Percentiles rank a stretch among this genome's conserved stretches.
phyloP scores from a whole-genome alignment of 2,329 filamentous ascomycete species.

The Claviceps sp. region DNA sequence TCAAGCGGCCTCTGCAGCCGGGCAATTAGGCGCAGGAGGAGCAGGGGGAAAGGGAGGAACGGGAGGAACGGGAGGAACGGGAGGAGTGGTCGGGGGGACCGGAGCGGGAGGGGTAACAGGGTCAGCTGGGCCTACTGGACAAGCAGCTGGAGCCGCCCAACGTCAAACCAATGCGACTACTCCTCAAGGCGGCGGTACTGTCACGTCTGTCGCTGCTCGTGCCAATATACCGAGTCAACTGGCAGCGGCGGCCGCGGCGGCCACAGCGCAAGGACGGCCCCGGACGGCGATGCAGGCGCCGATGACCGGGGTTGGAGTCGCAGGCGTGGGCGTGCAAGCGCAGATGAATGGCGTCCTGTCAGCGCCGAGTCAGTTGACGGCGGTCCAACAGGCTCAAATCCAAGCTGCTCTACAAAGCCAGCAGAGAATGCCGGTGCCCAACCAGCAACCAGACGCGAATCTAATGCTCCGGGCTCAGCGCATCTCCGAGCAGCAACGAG shows the following conservation, averaged over 20 bases:
- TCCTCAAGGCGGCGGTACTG: slow-evolving; percentile 16
- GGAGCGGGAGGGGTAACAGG: slow-evolving; percentile 22
- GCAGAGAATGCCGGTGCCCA: slow-evolving; percentile 42
- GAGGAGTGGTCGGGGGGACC: background rate
- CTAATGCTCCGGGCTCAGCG: slow-evolving; percentile 51
- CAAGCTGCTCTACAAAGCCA: slow-evolving; percentile 40
- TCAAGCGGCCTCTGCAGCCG: slow-evolving; percentile 31
- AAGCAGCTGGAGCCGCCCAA: slow-evolving; percentile 14
- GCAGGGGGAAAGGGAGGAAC: background rate
- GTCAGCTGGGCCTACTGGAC: background rate
- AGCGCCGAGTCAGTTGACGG: slow-evolving; percentile 46
- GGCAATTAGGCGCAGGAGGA: slow-evolving; percentile 3
- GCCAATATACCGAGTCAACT: slow-evolving; percentile 28
- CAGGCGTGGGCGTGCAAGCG: slow-evolving; percentile 29
- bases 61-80: background rate
- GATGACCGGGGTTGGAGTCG: slow-evolving; percentile 34
- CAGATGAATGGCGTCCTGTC: slow-evolving; percentile 38
- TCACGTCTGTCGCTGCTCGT: slow-evolving; percentile 20
- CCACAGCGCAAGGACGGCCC: slow-evolving; percentile 29
- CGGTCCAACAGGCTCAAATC: slow-evolving; percentile 57
- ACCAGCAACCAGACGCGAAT: slow-evolving; percentile 33
- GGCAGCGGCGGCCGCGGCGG: slow-evolving; percentile 26
- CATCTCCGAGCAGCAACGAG: slow-evolving; percentile 51
- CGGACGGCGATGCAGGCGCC: slow-evolving; percentile 42
- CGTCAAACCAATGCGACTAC: slow-evolving; percentile 15